Base-by-base conservation (phyloP, 768 basidiomycete genomes). In the Serendipita sp. region DNA sequence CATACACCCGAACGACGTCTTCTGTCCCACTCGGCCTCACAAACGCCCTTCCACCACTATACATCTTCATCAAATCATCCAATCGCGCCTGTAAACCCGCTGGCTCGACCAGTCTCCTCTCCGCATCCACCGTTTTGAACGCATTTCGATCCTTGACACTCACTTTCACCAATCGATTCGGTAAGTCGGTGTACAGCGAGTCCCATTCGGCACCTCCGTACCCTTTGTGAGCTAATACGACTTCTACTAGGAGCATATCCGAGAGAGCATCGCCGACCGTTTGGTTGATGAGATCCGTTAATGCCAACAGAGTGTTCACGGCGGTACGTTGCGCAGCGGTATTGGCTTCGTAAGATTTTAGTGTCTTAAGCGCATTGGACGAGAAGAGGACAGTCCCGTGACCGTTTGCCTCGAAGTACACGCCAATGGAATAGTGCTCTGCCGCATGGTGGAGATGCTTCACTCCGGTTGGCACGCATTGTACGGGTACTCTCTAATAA, bases 391-490 rank as follows among this genome's bases (percentile, higher is more conserved):
- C 91, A 2, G 96, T 99, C 33, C 96, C 96, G 68, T 99, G 96
- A 2, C 96, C 96, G 71, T 99, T 99, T 34, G 96, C 96, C 73
- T 99, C 96, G 69, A 99, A 99, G 75, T 99, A 99, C 48, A 99
- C 90, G n/a, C 96, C 96, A 62, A 99, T 80, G 70, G 91, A 82
- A 73, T 86, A 98, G 68, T 84, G 82, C 68, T 94, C 90, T 11
- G 96, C 96, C 16, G 94, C 96, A 70, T 97, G 94, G 71, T 99
- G 96, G 53, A 98, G 82, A 71, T 98, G 89, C 73, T 99, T 99
- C 64, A 99, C 96, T 28, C 96, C 96, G 16, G 96, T 99, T 1
- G 91, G 78, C 4, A 95, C 93, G 71, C 96, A 99, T 69, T 85
- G 86, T 24, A 98, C 92, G 42, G 96, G 94, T 34, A 98, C 80